Conservation (phyloP, 805 yeast genomes). For the Yamadazyma sp. region DNA sequence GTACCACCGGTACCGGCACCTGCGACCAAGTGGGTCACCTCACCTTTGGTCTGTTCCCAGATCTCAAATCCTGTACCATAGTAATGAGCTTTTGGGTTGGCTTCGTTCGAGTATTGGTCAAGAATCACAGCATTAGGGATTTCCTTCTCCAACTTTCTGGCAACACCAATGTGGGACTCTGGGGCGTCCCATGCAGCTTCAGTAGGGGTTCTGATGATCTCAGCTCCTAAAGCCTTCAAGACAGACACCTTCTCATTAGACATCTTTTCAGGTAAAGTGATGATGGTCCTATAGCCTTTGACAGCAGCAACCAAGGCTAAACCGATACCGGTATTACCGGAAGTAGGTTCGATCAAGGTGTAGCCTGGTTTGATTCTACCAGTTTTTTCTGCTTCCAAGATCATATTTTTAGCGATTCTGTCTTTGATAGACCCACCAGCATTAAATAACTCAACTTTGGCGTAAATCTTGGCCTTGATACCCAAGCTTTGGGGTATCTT, state of each 20-base stretch:
- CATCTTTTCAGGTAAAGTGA: slow-evolving; percentile 90
- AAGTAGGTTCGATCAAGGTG: slow-evolving; percentile 84
- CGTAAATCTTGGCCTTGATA: slow-evolving; percentile 67
- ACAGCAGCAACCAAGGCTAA: slow-evolving; percentile 85
- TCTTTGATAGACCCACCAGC: slow-evolving; percentile 92
- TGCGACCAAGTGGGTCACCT: slow-evolving; percentile 73
- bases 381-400: slow-evolving; percentile 75
- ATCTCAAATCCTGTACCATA: slow-evolving; percentile 83
- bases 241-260: slow-evolving; percentile 88
- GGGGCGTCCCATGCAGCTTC: slow-evolving; percentile 94
- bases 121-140: slow-evolving; percentile 81
- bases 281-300: slow-evolving; percentile 81
- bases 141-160: slow-evolving; percentile 74
- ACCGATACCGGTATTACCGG: slow-evolving; percentile 92
- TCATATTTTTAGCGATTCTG: slow-evolving; percentile 84
- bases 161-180: slow-evolving; percentile 88
- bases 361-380: slow-evolving; percentile 84
- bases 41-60: slow-evolving; percentile 75
- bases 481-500: slow-evolving; percentile 75
- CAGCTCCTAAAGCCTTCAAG: slow-evolving; percentile 86
- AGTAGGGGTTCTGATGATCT: slow-evolving; percentile 86
- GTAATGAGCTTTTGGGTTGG: slow-evolving; percentile 83
- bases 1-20: slow-evolving; percentile 99
- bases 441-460: slow-evolving; percentile 79
- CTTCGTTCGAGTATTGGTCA: slow-evolving; percentile 77